These are phyloP conservation scores for Phalaenopsis equestris DNA, from an alignment of 106 monocot genomes.

Conservation along the genomic window DNA sequence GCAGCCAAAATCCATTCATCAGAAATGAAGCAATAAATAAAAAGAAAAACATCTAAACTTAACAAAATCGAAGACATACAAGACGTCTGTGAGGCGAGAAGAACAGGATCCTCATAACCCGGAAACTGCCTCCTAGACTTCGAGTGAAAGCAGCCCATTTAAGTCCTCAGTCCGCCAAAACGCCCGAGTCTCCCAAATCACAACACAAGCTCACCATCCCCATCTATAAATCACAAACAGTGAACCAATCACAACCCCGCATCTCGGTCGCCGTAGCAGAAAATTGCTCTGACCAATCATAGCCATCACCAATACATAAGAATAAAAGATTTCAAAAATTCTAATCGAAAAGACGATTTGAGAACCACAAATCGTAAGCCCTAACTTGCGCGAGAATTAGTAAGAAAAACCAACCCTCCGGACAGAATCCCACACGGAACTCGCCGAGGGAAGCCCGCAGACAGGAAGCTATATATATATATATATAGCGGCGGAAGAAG, in stretches of 20 bases:
- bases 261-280: neutral
- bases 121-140: neutral
- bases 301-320: too few relatives aligned
- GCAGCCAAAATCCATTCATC: too few relatives aligned
- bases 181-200: conserved; percentile 1
- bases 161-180: neutral
- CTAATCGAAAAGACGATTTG: neutral
- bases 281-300: too few relatives aligned
- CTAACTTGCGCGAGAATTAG: neutral
- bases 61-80: neutral
- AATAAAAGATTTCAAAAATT: neutral
- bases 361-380: neutral
- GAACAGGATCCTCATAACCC: neutral
- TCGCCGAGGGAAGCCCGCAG: neutral
- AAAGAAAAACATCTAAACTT: neutral
- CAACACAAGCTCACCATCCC: neutral
- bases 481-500: neutral
- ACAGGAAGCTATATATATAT: neutral
- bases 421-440: conserved; percentile 1
- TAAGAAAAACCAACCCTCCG: neutral
- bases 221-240: neutral
- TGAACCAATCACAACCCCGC: neutral
- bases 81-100: neutral
- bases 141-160: conserved; percentile 3
- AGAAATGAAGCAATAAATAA: neutral